A percentile compares a stretch with the other conserved stretches of the same genome.
Evolutionary conservation across 805 yeast species (phyloP).

Genomic region (Candida gorgasii): DNA sequence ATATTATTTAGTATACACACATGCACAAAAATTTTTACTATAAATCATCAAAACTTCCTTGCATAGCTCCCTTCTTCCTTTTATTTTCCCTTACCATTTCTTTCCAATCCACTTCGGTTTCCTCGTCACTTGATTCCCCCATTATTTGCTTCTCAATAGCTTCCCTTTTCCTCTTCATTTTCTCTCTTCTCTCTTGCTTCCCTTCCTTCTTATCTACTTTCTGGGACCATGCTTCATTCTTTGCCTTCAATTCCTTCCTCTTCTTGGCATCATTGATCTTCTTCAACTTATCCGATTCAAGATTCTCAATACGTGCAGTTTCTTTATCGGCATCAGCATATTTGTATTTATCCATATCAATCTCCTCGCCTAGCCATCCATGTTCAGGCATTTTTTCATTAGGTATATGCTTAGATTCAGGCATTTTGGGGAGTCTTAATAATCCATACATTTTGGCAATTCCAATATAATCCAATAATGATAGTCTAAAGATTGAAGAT

Average conservation of each 20-base stretch:
- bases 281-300: constrained; percentile 46
- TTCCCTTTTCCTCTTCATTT: constrained; percentile 63
- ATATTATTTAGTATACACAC: neutral
- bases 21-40: too few relatives aligned
- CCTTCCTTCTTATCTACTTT: constrained; percentile 62
- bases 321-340: constrained; percentile 71
- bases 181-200: constrained; percentile 64
- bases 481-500: constrained; percentile 78
- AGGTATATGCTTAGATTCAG: constrained; percentile 64
- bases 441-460: constrained; percentile 78
- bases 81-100: constrained; percentile 69
- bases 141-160: constrained; percentile 59
- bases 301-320: constrained; percentile 54
- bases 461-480: constrained; percentile 67
- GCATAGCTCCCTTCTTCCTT: constrained; percentile 51
- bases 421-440: constrained; percentile 89
- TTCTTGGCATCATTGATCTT: constrained; percentile 40
- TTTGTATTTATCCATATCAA: constrained; percentile 67
- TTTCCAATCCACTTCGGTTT: constrained; percentile 80
- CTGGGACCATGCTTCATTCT: constrained; percentile 80
- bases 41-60: constrained; percentile 61
- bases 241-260: constrained; percentile 46
- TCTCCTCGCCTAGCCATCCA: constrained; percentile 69
- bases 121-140: constrained; percentile 48
- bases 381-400: constrained; percentile 56